Percentiles rank a stretch among this genome's conserved stretches.
These are phyloP conservation scores for Blastobotrys peoriensis DNA, from an alignment of 805 yeast species.

Conservation along the genomic window DNA sequence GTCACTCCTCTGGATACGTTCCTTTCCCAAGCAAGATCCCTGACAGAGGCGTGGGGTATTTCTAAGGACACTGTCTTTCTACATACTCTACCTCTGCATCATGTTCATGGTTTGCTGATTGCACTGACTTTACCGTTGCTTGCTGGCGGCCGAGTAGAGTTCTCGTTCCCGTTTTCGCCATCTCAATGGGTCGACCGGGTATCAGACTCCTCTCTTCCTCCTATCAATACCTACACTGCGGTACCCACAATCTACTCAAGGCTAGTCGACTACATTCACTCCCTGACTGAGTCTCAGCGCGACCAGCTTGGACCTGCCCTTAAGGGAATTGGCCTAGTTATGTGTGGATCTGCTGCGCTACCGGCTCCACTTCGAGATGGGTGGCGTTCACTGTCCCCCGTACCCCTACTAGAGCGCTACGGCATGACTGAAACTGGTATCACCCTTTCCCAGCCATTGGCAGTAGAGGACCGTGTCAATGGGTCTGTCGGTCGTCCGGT, in stretches of 20 bases:
- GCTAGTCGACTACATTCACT: conserved; percentile 19
- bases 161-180: conserved; percentile 28
- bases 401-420: conserved; percentile 29
- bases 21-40: conserved; percentile 28
- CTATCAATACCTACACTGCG: conserved; percentile 30
- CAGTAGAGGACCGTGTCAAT: conserved; percentile 18
- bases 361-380: conserved; percentile 28
- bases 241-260: conserved; percentile 31
- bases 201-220: conserved; percentile 19
- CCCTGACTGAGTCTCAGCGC: conserved; percentile 13
- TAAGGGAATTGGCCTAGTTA: conserved; percentile 18
- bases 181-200: conserved; percentile 20
- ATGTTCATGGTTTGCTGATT: conserved; percentile 31
- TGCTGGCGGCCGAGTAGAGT: conserved; percentile 29
- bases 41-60: conserved; percentile 30
- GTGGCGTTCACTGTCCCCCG: conserved; percentile 26
- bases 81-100: conserved; percentile 32
- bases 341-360: conserved; percentile 34
- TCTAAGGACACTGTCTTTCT: conserved; percentile 22
- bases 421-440: conserved; percentile 35
- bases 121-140: conserved; percentile 28
- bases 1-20: conserved; percentile 28
- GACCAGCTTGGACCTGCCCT: conserved; percentile 18
- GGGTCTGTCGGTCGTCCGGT: conserved; percentile 31
- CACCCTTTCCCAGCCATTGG: conserved; percentile 29